Evolutionary conservation across 768 basidiomycete genomes (phyloP).

Genomic region (Termitomyces sp.): DNA sequence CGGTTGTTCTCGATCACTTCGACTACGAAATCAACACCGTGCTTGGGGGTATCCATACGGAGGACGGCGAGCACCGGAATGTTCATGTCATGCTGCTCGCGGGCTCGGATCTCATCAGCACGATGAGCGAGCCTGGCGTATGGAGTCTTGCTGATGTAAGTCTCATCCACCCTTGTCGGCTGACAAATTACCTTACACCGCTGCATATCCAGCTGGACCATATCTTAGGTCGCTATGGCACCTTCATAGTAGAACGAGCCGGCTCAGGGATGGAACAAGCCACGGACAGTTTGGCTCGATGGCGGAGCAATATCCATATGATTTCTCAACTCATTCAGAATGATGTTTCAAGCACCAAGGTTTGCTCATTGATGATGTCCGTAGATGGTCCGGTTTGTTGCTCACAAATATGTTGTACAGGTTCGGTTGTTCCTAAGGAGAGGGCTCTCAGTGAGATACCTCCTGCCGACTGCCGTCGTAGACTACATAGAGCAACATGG

Average conservation of each 20-base stretch:
- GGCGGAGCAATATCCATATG: conserved; percentile 85
- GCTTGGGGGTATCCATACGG: conserved; percentile 73
- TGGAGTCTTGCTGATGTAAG: conserved; percentile 94
- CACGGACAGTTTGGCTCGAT: conserved; percentile 68
- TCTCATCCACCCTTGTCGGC: conserved; percentile 21
- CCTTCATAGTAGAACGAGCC: conserved; percentile 92
- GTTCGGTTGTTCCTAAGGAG: conserved; percentile 74
- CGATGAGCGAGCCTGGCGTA: conserved; percentile 98
- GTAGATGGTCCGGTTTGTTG: not conserved
- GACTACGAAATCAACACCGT: conserved; percentile 90
- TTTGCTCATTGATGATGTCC: conserved; percentile 18
- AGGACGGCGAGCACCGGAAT: conserved; percentile 71
- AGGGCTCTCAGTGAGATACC: conserved; percentile 83
- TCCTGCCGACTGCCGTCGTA: conserved; percentile 87
- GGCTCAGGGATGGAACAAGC: conserved; percentile 90
- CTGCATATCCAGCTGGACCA: conserved; percentile 72
- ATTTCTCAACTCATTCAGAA: conserved; percentile 96
- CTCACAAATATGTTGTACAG: conserved; percentile 21
- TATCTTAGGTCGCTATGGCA: conserved; percentile 93
- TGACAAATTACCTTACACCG: conserved; percentile 10
- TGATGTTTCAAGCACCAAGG: conserved; percentile 95
- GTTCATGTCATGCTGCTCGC: conserved; percentile 93
- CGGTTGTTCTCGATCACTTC: conserved; percentile 96
- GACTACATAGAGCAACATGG: conserved; percentile 90
- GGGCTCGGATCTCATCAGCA: conserved; percentile 96